phyloP scores from a whole-genome alignment of 257 asterid species.

The Fraxinus quadrangulata region DNA sequence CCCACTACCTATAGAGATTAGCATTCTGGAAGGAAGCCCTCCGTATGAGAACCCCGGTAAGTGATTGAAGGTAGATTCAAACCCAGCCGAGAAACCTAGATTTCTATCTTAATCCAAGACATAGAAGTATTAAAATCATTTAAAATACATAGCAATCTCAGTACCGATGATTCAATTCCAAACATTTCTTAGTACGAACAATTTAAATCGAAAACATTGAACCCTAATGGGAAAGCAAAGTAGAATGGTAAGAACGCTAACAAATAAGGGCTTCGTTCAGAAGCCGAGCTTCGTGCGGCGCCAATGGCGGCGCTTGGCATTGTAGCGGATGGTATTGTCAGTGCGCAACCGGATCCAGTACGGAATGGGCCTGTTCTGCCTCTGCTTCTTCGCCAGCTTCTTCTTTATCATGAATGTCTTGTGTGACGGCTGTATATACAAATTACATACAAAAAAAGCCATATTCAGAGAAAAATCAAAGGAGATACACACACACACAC shows the following conservation, averaged over 20 bases:
- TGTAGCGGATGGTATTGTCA: slow-evolving; percentile 59
- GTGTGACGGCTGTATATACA: slow-evolving; percentile 50
- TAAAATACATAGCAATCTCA: background rate
- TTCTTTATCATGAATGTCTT: slow-evolving; percentile 56
- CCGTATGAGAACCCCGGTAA: background rate
- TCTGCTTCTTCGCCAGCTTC: slow-evolving; percentile 60
- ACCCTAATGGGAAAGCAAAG: slow-evolving; percentile 18
- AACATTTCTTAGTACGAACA: background rate
- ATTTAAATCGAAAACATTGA: slow-evolving; percentile 21
- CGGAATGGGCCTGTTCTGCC: slow-evolving; percentile 60
- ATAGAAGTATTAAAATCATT: background rate
- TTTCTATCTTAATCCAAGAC: background rate
- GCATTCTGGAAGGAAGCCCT: background rate
- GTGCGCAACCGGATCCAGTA: slow-evolving; percentile 65
- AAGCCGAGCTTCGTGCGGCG: slow-evolving; percentile 67
- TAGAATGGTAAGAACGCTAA: background rate
- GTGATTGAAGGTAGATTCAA: too few species aligned
- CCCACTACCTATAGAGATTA: background rate
- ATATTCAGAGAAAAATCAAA: background rate
- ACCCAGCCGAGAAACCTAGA: background rate
- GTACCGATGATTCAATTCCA: background rate
- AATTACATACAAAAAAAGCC: background rate
- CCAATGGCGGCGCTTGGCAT: slow-evolving; percentile 67
- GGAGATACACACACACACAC: too few species aligned
- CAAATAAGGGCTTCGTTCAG: slow-evolving; percentile 27